These are phyloP conservation scores for Kodamaea plutei DNA, from an alignment of 1,139 yeast genomes.

Conservation along the genomic window DNA sequence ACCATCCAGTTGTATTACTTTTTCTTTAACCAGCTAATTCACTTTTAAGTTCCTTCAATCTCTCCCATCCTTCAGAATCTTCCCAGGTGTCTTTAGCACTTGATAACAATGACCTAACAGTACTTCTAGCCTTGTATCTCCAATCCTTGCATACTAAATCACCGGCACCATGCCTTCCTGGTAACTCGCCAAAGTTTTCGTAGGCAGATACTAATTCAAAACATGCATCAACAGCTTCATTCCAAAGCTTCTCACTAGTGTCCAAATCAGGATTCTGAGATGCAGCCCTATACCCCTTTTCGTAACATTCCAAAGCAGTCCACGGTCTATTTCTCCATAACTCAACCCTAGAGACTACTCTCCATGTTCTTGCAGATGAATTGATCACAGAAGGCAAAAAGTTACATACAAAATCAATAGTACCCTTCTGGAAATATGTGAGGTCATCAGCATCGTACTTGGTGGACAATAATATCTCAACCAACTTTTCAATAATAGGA, in stretches of 20 bases:
- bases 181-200: conserved; percentile 78
- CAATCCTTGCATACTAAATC: conserved; percentile 87
- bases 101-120: conserved; percentile 71
- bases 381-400: conserved; percentile 67
- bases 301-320: conserved; percentile 82
- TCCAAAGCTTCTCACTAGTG: conserved; percentile 63
- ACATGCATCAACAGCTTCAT: conserved; percentile 76
- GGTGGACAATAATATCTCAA: conserved; percentile 55
- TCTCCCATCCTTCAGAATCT: conserved; percentile 73
- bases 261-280: conserved; percentile 64
- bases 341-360: conserved; percentile 77
- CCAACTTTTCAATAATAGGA: conserved; percentile 71
- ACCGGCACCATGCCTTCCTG: conserved; percentile 82
- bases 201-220: conserved; percentile 82
- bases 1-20: no score
- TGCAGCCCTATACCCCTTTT: conserved; percentile 77
- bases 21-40: no score
- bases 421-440: conserved; percentile 59
- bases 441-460: conserved; percentile 42
- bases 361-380: conserved; percentile 74
- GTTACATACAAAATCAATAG: conserved; percentile 66
- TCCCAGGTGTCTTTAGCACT: conserved; percentile 81
- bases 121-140: conserved; percentile 77
- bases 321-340: conserved; percentile 86
- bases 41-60: conserved; percentile 51